Percentiles rank a stretch among this genome's conserved stretches.
phyloP scores from a whole-genome alignment of 768 basidiomycete genomes.

The Lyophyllum shimeji region DNA sequence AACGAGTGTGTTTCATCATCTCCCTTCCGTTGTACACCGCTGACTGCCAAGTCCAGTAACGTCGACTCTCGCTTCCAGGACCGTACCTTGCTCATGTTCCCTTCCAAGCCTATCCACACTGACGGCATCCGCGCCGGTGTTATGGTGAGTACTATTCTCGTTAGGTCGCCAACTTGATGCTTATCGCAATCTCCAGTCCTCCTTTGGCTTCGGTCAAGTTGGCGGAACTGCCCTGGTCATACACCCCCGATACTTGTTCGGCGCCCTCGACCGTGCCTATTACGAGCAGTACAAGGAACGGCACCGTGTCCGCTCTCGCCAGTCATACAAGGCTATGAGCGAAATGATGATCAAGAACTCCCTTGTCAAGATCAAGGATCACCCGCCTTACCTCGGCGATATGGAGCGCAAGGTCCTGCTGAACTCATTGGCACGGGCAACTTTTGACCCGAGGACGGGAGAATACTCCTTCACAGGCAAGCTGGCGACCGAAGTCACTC shows the following conservation, averaged over 20 bases:
- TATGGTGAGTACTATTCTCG: constrained; percentile 59
- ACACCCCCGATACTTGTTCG: constrained; percentile 90
- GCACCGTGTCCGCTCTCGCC: constrained; percentile 63
- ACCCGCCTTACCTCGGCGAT: constrained; percentile 84
- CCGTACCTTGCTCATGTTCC: constrained; percentile 93
- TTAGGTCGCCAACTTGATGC: background rate
- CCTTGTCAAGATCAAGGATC: constrained; percentile 92
- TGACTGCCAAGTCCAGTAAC: constrained; percentile 53
- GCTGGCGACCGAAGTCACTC: constrained; percentile 48
- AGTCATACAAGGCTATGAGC: constrained; percentile 89
- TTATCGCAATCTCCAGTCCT: constrained; percentile 56
- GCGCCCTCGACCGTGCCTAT: constrained; percentile 71
- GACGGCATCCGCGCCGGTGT: constrained; percentile 87
- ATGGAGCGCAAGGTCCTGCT: constrained; percentile 85
- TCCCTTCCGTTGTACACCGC: background rate
- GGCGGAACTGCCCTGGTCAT: constrained; percentile 89
- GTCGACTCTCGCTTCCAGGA: constrained; percentile 91
- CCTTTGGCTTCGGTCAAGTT: constrained; percentile 98
- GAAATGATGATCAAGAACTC: constrained; percentile 95
- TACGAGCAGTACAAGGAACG: constrained; percentile 77
- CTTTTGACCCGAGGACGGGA: constrained; percentile 79
- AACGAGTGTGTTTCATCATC: constrained; percentile 70
- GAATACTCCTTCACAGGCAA: constrained; percentile 79
- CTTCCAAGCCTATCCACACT: constrained; percentile 93
- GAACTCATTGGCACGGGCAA: constrained; percentile 90